A percentile compares a stretch with the other conserved stretches of the same genome.
These are phyloP conservation scores for Jatropha multifida DNA, from an alignment of 441 rosid species.

Conservation along the genomic window DNA sequence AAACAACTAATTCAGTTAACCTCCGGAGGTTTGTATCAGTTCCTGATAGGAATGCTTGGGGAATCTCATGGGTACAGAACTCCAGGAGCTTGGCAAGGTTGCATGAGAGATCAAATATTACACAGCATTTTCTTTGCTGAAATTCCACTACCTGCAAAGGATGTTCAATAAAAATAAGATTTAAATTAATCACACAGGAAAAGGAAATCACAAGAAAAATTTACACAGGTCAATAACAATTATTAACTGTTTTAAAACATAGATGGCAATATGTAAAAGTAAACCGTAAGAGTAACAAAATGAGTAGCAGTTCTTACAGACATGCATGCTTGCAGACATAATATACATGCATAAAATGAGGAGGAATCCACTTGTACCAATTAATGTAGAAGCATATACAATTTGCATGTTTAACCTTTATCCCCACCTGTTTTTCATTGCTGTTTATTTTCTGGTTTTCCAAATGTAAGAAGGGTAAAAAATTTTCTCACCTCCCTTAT, in stretches of 20 bases:
- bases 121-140: conserved; percentile 85
- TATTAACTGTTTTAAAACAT: neutral
- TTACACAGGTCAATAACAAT: neutral
- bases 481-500: neutral
- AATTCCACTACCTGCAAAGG: conserved; percentile 66
- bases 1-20: conserved; percentile 79
- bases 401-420: neutral
- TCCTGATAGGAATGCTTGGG: conserved; percentile 85
- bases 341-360: neutral
- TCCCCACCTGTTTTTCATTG: neutral
- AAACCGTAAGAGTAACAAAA: neutral
- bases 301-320: neutral
- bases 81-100: conserved; percentile 92
- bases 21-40: conserved; percentile 88
- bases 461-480: neutral
- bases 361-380: neutral
- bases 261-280: neutral
- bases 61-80: conserved; percentile 85
- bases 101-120: conserved; percentile 93
- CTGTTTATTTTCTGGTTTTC: neutral
- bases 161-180: conserved; percentile 10
- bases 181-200: conserved; percentile 9
- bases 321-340: neutral
- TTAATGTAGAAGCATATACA: neutral
- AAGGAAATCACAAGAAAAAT: neutral